These are phyloP conservation scores for Talaromyces wortmannii DNA, from an alignment of 495 filamentous ascomycete genomes.

Conservation along the genomic window DNA sequence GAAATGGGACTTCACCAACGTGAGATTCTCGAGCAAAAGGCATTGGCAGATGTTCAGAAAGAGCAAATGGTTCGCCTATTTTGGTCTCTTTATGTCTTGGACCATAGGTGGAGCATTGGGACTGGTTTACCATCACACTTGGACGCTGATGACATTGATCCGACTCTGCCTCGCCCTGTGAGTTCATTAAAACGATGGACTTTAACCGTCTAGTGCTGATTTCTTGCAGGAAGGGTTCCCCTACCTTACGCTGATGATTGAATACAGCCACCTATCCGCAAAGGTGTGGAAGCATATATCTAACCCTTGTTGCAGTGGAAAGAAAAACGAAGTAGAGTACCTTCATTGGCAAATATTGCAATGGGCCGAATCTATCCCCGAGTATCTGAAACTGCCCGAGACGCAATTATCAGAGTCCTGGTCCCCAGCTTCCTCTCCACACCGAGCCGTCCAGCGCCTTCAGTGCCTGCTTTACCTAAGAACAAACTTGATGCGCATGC, in stretches of 20 bases:
- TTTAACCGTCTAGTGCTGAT: not conserved
- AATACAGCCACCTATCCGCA: constrained; percentile 69
- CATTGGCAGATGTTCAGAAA: not conserved
- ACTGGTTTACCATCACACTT: constrained; percentile 45
- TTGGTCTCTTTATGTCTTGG: constrained; percentile 47
- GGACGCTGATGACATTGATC: constrained; percentile 44
- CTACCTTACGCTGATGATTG: constrained; percentile 76
- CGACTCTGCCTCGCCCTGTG: constrained; percentile 65
- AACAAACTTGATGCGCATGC: constrained; percentile 57
- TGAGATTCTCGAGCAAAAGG: constrained; percentile 3
- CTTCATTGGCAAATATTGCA: constrained; percentile 70
- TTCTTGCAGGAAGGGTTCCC: constrained; percentile 52
- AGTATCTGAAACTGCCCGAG: constrained; percentile 24
- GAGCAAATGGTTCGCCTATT: constrained; percentile 47
- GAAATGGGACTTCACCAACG: constrained; percentile 73
- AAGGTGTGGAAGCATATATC: constrained; percentile 71
- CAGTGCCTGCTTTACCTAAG: constrained; percentile 22
- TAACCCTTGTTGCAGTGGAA: constrained; percentile 35
- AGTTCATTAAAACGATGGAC: not conserved
- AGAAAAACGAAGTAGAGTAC: constrained; percentile 61
- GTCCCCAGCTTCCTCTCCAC: constrained; percentile 36
- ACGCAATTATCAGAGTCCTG: constrained; percentile 36
- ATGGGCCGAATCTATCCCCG: constrained; percentile 53
- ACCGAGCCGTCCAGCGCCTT: constrained; percentile 14
- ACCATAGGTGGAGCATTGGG: constrained; percentile 47